Evolutionary conservation across 1,139 yeast species (phyloP).

Genomic region (Tardiomyces blankii): DNA sequence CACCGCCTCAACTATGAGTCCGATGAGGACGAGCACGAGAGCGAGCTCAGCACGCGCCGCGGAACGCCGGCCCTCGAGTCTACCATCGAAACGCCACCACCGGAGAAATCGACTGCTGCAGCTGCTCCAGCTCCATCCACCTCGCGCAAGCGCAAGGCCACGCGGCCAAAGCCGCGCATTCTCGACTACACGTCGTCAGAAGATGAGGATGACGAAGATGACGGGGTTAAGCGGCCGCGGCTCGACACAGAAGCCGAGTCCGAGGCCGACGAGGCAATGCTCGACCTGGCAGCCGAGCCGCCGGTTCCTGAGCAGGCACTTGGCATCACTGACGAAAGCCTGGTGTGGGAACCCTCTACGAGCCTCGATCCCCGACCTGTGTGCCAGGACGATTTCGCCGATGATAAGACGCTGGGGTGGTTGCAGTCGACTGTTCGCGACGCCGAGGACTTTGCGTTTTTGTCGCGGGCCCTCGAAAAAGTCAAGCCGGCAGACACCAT

Average conservation of each 20-base stretch:
- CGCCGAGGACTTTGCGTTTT: conserved; percentile 55
- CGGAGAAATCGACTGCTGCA: conserved; percentile 2
- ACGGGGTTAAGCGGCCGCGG: conserved; percentile 3
- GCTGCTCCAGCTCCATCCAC: background rate
- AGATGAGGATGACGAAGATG: conserved; percentile 12
- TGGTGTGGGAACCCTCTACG: conserved; percentile 12
- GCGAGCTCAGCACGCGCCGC: conserved; percentile 25
- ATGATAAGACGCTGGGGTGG: conserved; percentile 35
- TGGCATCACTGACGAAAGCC: background rate
- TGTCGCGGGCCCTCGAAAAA: conserved; percentile 35
- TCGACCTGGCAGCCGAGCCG: background rate
- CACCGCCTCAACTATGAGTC: conserved; percentile 52
- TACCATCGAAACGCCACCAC: conserved; percentile 10
- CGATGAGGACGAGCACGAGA: conserved; percentile 32
- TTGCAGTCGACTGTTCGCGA: conserved; percentile 53
- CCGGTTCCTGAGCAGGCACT: background rate
- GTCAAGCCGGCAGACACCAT: conserved; percentile 24
- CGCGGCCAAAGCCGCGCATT: conserved; percentile 10
- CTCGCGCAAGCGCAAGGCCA: conserved; percentile 5
- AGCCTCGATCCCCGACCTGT: conserved; percentile 37
- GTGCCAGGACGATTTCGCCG: conserved; percentile 32
- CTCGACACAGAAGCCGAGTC: background rate
- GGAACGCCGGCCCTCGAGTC: conserved; percentile 31
- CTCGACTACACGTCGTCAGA: conserved; percentile 17
- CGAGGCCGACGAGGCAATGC: background rate